Evolutionary conservation across 2,329 filamentous ascomycete species (phyloP).

Genomic region (Scedosporium dehoogii): DNA sequence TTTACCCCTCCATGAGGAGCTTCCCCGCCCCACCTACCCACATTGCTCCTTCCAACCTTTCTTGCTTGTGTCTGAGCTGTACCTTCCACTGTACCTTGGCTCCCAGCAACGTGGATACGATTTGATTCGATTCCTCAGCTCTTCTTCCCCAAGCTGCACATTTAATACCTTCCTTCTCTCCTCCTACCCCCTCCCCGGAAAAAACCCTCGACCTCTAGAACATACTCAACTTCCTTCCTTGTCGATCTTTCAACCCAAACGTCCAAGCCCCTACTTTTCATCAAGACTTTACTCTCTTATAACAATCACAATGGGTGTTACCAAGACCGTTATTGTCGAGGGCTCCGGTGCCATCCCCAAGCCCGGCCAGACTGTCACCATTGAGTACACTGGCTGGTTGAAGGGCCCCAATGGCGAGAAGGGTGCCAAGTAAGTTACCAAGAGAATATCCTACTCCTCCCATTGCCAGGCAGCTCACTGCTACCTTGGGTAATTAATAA

Average conservation of each 20-base stretch:
- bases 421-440: slow-evolving; percentile 56
- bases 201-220: background rate
- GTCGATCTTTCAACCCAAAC: background rate
- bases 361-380: slow-evolving; percentile 64
- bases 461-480: too few species aligned
- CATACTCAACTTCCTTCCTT: background rate
- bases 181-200: background rate
- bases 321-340: slow-evolving; percentile 50
- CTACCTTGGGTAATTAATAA: too few species aligned
- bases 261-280: background rate
- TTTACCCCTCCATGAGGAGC: background rate
- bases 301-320: slow-evolving; percentile 56
- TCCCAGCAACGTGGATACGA: background rate
- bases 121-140: background rate
- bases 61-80: background rate
- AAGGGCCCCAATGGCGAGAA: slow-evolving; percentile 56
- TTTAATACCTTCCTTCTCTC: background rate
- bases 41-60: background rate
- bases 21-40: background rate
- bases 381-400: slow-evolving; percentile 87
- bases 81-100: background rate
- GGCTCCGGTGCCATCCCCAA: slow-evolving; percentile 56
- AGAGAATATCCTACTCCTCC: background rate
- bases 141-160: background rate
- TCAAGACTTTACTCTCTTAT: slow-evolving; percentile 6